Percentiles rank a stretch among this genome's conserved stretches.
These are phyloP conservation scores for Turritis glabra DNA, from an alignment of 345 rosid genomes.

Conservation along the genomic window DNA sequence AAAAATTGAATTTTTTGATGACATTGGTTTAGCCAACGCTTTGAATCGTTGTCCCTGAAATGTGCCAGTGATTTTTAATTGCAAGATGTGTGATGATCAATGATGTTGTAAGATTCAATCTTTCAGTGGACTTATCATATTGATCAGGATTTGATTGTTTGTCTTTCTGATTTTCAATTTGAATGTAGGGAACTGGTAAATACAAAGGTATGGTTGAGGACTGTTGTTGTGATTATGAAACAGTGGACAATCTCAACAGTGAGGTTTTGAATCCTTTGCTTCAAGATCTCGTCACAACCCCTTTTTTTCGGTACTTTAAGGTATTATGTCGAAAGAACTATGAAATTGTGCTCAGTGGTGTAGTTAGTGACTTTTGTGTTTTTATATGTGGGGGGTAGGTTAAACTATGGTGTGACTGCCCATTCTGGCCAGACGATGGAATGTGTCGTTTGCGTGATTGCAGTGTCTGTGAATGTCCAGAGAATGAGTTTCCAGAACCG, in stretches of 20 bases:
- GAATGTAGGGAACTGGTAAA: slow-evolving; percentile 47
- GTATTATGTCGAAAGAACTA: slow-evolving; percentile 33
- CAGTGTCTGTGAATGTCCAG: slow-evolving; percentile 97
- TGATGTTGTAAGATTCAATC: slow-evolving; percentile 1
- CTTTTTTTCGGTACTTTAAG: slow-evolving; percentile 93
- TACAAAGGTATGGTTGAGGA: slow-evolving; percentile 80
- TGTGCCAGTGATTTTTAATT: background rate
- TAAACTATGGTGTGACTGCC: slow-evolving; percentile 96
- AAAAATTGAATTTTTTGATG: slow-evolving; percentile 13
- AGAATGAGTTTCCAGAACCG: slow-evolving; percentile 81
- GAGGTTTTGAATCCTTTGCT: slow-evolving; percentile 78
- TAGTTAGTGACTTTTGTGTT: background rate
- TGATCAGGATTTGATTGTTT: background rate
- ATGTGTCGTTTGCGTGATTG: slow-evolving; percentile 97
- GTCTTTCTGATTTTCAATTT: background rate
- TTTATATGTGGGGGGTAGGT: slow-evolving; percentile 46
- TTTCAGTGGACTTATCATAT: background rate
- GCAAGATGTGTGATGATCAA: slow-evolving; percentile 4
- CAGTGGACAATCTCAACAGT: slow-evolving; percentile 71
- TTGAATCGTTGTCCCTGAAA: background rate
- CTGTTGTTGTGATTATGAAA: slow-evolving; percentile 93
- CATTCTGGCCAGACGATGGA: slow-evolving; percentile 95
- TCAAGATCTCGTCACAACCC: slow-evolving; percentile 78
- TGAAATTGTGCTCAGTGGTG: background rate
- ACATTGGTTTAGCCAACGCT: slow-evolving; percentile 1